Percentiles rank a stretch among this genome's conserved stretches.
phyloP scores from a whole-genome alignment of 2,329 filamentous ascomycete genomes.

The Fusarium sp. region DNA sequence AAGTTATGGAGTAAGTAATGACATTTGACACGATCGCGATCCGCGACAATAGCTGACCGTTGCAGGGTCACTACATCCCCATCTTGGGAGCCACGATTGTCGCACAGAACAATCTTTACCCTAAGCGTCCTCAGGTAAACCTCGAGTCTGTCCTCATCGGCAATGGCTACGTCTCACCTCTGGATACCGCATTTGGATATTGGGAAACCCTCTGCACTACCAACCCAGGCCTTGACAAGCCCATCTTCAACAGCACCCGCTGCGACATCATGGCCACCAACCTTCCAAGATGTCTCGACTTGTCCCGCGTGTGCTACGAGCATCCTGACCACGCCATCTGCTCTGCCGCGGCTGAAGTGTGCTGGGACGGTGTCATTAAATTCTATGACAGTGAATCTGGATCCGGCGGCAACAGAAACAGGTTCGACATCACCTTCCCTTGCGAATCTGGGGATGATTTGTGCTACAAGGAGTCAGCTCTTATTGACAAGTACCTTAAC shows the following conservation, averaged over 20 bases:
- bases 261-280: conserved; percentile 35
- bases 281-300: conserved; percentile 37
- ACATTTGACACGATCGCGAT: rapidly evolving
- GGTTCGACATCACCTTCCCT: conserved; percentile 22
- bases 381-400: conserved; percentile 19
- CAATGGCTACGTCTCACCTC: conserved; percentile 38
- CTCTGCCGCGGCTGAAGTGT: conserved; percentile 25
- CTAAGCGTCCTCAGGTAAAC: conserved; percentile 25
- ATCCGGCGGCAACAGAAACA: conserved; percentile 1
- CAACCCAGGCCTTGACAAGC: conserved; percentile 27
- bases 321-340: conserved; percentile 39
- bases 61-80: conserved; percentile 37
- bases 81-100: conserved; percentile 42
- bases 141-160: conserved; percentile 36
- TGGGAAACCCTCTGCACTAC: conserved; percentile 44
- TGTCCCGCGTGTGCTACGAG: conserved; percentile 34
- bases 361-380: conserved; percentile 23
- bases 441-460: conserved; percentile 16
- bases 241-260: conserved; percentile 36
- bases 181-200: conserved; percentile 39
- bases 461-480: conserved; percentile 17
- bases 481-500: conserved; percentile 23
- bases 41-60: neutral
- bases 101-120: conserved; percentile 35
- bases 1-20: conserved; percentile 31